phyloP scores from a whole-genome alignment of 2,329 filamentous ascomycete genomes.

The Davidsoniella virescens region DNA sequence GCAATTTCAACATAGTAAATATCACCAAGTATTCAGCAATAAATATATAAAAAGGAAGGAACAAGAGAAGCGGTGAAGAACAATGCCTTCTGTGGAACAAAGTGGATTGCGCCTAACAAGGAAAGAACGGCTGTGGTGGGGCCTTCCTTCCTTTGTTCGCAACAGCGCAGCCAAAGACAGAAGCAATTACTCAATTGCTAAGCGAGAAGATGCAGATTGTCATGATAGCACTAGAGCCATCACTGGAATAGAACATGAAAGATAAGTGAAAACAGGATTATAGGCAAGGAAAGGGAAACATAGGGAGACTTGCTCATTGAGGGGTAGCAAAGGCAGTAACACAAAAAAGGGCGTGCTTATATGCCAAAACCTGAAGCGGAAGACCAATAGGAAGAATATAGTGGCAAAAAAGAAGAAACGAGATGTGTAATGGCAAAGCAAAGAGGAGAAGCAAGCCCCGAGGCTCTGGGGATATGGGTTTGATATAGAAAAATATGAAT shows the following conservation, averaged over 20 bases:
- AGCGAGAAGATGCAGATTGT: too few relatives aligned
- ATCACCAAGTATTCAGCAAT: too few relatives aligned
- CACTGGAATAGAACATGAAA: not conserved
- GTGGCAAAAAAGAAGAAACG: not conserved
- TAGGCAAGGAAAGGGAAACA: not conserved
- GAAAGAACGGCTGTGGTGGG: not conserved
- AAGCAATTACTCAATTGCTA: too few relatives aligned
- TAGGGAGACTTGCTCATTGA: not conserved
- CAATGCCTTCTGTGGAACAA: not conserved
- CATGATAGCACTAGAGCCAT: too few relatives aligned
- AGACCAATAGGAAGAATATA: too few relatives aligned
- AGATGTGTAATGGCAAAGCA: not conserved
- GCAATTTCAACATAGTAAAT: too few relatives aligned
- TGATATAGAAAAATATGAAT: too few relatives aligned
- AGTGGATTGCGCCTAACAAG: not conserved
- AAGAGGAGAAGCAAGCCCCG: not conserved
- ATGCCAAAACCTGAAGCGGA: too few relatives aligned
- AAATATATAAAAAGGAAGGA: not conserved
- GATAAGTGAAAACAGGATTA: not conserved
- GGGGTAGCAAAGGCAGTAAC: too few relatives aligned
- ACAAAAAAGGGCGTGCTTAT: too few relatives aligned
- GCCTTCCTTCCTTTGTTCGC: not conserved
- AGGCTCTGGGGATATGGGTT: too few relatives aligned
- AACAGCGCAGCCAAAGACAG: not conserved
- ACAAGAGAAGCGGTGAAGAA: conserved; percentile 2